Conservation (phyloP, 441 rosid species). For the Pelargonium cotyledonis region DNA sequence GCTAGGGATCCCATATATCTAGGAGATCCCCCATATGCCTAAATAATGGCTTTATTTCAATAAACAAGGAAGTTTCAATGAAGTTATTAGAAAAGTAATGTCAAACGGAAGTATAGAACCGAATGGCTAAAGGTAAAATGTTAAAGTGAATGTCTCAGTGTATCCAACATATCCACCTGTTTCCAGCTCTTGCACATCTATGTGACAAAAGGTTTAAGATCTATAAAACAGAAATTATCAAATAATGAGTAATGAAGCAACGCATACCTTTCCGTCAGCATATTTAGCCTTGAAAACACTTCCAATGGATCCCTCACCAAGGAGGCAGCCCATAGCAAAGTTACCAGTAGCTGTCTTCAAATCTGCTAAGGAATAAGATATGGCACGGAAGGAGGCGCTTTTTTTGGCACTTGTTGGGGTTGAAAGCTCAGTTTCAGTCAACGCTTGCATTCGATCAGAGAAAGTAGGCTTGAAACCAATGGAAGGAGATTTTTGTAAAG, state of each 20-base stretch:
- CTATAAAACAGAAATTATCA: no score
- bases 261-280: conserved; percentile 66
- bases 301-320: conserved; percentile 83
- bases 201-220: neutral
- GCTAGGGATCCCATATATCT: no score
- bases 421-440: conserved; percentile 46
- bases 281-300: conserved; percentile 78
- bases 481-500: conserved; percentile 60
- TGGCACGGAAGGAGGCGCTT: conserved; percentile 45
- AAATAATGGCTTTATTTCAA: neutral
- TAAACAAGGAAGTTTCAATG: neutral
- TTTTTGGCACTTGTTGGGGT: conserved; percentile 39
- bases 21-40: neutral
- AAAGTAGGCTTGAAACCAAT: conserved; percentile 41
- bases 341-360: conserved; percentile 53
- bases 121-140: no score
- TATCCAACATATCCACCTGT: neutral
- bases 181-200: neutral
- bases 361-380: conserved; percentile 46
- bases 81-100: neutral
- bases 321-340: conserved; percentile 58
- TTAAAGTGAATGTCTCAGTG: neutral
- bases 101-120: no score
- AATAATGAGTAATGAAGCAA: neutral
- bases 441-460: conserved; percentile 29